phyloP scores from a whole-genome alignment of 495 filamentous ascomycete genomes.

The Aspergillus bertholletiae region DNA sequence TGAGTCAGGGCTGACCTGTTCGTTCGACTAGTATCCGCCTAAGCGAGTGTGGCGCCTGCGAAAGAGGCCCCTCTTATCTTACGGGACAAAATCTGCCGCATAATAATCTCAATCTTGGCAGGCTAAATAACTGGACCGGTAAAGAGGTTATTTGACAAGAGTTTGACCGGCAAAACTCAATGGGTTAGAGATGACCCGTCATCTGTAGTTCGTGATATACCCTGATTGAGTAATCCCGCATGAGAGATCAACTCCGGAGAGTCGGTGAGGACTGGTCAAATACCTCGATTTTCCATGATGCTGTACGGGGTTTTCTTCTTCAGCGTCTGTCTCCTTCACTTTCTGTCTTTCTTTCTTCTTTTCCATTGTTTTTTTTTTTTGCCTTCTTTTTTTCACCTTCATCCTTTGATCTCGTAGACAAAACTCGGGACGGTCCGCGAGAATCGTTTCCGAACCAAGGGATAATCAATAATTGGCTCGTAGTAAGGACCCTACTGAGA shows the following conservation, averaged over 20 bases:
- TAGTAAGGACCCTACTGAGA: neutral
- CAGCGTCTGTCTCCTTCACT: neutral
- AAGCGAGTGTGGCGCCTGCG: neutral
- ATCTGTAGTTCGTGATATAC: constrained; percentile 2
- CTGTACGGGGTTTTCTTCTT: neutral
- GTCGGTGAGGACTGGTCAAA: constrained; percentile 16
- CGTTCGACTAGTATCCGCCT: neutral
- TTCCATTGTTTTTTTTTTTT: neutral
- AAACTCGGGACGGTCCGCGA: constrained; percentile 2
- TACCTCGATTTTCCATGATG: neutral
- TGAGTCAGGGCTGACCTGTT: neutral
- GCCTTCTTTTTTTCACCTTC: neutral
- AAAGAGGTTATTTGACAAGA: constrained; percentile 1
- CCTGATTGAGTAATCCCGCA: neutral
- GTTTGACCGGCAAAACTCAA: constrained; percentile 3
- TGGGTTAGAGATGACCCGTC: constrained; percentile 6
- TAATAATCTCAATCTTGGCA: neutral
- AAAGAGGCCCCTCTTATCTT: neutral
- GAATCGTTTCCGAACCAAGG: neutral
- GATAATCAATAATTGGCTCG: constrained; percentile 4
- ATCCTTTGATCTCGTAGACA: neutral
- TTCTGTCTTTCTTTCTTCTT: neutral
- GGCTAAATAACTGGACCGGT: neutral
- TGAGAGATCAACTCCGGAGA: constrained; percentile 1
- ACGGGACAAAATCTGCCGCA: neutral